Evolutionary conservation across 1,284 basidiomycete genomes (phyloP), one percentile per base, ranked within the genome.

Genomic region (Agroathelia rolfsii): DNA sequence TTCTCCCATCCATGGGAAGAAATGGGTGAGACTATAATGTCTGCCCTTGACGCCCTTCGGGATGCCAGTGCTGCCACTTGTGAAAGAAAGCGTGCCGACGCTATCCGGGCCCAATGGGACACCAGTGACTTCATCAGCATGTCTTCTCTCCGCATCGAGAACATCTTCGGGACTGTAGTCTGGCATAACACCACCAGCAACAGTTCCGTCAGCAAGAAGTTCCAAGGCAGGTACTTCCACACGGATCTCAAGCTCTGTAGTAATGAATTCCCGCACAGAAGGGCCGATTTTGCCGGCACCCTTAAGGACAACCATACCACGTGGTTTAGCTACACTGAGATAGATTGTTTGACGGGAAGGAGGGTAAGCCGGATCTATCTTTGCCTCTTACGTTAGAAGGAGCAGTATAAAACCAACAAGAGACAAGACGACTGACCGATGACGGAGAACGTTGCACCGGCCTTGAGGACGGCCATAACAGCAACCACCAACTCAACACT

Each of bases 1-100:
- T 52, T 90, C 64, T 13, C 84, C 83, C 95, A 99, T 98, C 95
- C 95, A 99, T 3, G 94, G 94, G 76, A 98, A 98, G 71, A 98
- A 99, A 58, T 98, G 95, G 0, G 95, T 99, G 44, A 99, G 65
- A 45, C 85, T 90, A 59, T 86, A 96, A 56, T 99, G 95, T 28
- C 95, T 68, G 0, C 95, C 95, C 48, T 78, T 77, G 29, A 99
- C 94, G 26, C 95, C 95, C 63, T 99, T 98, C 2, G 95, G 95
- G 34, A 98, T 93, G 30, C 95, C 95, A 0, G 95, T 98, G 43
- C 88, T 94, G 32, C 95, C 95, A 42, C 87, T 94, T 1, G 95
- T 99, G 62, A 99, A 99, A 1, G 87, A 92, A 12, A 99, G 64
- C 0, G 95, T 99, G 0, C 87, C 95, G 20, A 95, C 67, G 41